A percentile compares a stretch with the other conserved stretches of the same genome.
Conservation (phyloP, 306 rosid genomes). For the Delonix regia region DNA sequence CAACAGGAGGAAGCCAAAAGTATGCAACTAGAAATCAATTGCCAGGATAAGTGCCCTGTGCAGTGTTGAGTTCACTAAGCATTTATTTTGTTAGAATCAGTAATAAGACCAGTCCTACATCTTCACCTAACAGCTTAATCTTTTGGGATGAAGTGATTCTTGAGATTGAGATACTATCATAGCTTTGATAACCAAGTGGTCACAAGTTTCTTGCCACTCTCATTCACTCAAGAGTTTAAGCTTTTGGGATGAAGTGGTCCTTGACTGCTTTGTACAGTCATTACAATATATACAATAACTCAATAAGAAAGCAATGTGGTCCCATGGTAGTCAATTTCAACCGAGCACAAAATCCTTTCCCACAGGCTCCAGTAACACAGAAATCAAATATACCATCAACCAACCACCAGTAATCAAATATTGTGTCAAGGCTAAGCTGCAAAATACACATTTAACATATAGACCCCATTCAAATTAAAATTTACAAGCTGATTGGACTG, state of each 20-base stretch:
- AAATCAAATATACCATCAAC: constrained; percentile 13
- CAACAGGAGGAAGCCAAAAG: not conserved
- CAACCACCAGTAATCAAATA: not conserved
- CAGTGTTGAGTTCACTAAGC: not conserved
- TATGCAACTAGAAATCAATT: not conserved
- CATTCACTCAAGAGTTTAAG: not conserved
- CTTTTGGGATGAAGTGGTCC: not conserved
- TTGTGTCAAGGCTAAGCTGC: not conserved
- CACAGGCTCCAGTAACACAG: not conserved
- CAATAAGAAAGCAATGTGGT: not conserved
- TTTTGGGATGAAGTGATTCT: not conserved
- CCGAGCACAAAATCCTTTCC: not conserved
- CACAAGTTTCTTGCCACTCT: not conserved
- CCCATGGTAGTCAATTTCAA: not conserved
- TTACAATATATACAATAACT: not conserved
- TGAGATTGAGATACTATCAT: not conserved
- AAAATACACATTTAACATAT: not conserved
- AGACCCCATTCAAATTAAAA: not conserved
- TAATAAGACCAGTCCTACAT: not conserved
- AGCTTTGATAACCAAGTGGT: not conserved
- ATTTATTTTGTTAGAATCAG: not conserved
- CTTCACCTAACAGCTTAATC: not conserved
- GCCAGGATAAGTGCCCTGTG: not conserved
- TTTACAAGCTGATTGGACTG: not conserved
- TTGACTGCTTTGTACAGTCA: not conserved